Conservation (phyloP, 2,329 filamentous ascomycete genomes). For the Xylaria hypoxylon region DNA sequence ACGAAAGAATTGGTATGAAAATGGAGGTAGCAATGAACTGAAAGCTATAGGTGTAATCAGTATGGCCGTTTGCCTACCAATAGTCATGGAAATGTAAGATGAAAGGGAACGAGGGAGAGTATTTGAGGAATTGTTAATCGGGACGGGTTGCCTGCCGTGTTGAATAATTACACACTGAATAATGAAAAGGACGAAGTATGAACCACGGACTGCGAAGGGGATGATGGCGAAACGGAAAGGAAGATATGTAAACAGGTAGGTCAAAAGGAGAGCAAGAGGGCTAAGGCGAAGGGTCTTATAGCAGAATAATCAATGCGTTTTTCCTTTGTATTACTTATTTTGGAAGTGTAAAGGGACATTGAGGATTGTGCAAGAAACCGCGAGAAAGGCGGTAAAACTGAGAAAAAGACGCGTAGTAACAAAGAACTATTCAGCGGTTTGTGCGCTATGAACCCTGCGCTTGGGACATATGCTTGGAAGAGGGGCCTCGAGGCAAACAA, state of each 20-base stretch:
- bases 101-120: background rate
- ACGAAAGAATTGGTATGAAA: constrained; percentile 39
- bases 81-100: constrained; percentile 14
- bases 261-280: constrained; percentile 3
- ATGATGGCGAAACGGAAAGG: constrained; percentile 6
- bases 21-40: constrained; percentile 34
- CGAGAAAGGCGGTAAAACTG: constrained; percentile 25
- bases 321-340: constrained; percentile 31
- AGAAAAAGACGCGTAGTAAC: constrained; percentile 13
- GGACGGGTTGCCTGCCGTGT: background rate
- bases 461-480: constrained; percentile 9
- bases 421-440: constrained; percentile 21
- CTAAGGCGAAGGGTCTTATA: constrained; percentile 7
- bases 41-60: constrained; percentile 22
- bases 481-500: constrained; percentile 35
- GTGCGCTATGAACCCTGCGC: background rate
- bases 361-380: constrained; percentile 43
- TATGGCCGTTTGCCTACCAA: constrained; percentile 21
- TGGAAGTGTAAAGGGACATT: constrained; percentile 37
- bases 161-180: background rate
- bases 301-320: constrained; percentile 5
- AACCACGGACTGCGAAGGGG: constrained; percentile 8
- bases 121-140: background rate
- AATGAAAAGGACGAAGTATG: constrained; percentile 8
- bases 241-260: constrained; percentile 10